Conservation (phyloP, 2,329 filamentous ascomycete species). For the Gaeumannomyces sp. region DNA sequence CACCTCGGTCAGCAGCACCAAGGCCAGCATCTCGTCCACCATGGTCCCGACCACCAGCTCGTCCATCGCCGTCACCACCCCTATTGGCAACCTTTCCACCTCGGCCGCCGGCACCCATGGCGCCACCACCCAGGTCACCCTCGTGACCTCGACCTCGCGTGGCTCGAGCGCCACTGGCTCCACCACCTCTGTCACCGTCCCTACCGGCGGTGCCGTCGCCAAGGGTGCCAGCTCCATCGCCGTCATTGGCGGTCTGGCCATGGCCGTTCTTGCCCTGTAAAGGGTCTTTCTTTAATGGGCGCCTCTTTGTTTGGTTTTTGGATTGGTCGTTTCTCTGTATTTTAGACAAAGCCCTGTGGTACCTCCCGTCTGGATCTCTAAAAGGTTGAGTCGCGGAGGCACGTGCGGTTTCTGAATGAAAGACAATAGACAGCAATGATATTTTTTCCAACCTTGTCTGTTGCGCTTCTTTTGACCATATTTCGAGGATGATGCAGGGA, state of each 20-base stretch:
- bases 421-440: too few relatives aligned
- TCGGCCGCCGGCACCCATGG: slow-evolving; percentile 20
- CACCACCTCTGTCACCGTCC: slow-evolving; percentile 14
- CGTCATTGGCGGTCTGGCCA: slow-evolving; percentile 32
- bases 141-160: slow-evolving; percentile 17
- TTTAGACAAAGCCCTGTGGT: background rate
- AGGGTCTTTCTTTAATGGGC: background rate
- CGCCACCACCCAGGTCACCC: slow-evolving; percentile 21
- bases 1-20: slow-evolving; percentile 18
- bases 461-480: too few relatives aligned
- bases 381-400: too few relatives aligned
- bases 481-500: too few relatives aligned
- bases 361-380: too few relatives aligned
- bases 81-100: slow-evolving; percentile 17
- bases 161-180: slow-evolving; percentile 17
- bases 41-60: slow-evolving; percentile 14
- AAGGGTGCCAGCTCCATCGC: slow-evolving; percentile 31
- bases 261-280: slow-evolving; percentile 38
- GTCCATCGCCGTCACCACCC: slow-evolving; percentile 17
- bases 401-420: too few relatives aligned
- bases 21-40: slow-evolving; percentile 15
- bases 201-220: slow-evolving; percentile 20
- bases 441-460: too few relatives aligned
- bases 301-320: slow-evolving; percentile 7
- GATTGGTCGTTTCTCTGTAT: slow-evolving; percentile 1